These are phyloP conservation scores for Candida incommunis DNA, from an alignment of 805 yeast genomes.

Conservation along the genomic window DNA sequence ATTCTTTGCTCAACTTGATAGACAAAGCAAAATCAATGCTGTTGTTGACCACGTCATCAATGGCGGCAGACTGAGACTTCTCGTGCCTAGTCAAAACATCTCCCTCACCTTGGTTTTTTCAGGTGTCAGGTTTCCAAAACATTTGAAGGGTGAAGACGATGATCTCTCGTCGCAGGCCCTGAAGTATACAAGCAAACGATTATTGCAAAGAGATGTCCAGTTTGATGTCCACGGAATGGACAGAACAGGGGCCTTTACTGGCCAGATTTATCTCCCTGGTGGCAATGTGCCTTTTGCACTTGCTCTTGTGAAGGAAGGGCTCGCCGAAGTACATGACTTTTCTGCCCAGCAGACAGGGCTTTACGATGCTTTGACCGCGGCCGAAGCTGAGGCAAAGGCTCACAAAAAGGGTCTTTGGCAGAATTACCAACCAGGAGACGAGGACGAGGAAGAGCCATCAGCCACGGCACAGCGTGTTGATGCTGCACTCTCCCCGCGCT, in stretches of 20 bases:
- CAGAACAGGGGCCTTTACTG: slow-evolving; percentile 69
- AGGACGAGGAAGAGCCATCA: slow-evolving; percentile 10
- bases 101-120: slow-evolving; percentile 61
- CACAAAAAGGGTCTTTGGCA: slow-evolving; percentile 55
- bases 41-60: slow-evolving; percentile 59
- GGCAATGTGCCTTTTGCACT: slow-evolving; percentile 28
- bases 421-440: slow-evolving; percentile 32
- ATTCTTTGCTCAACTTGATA: slow-evolving; percentile 53
- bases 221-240: slow-evolving; percentile 58
- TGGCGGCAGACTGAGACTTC: slow-evolving; percentile 53
- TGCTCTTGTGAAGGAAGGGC: slow-evolving; percentile 45
- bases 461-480: slow-evolving; percentile 9
- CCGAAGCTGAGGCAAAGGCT: slow-evolving; percentile 47
- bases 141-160: slow-evolving; percentile 24
- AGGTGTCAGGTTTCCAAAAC: slow-evolving; percentile 41
- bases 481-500: slow-evolving; percentile 4
- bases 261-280: slow-evolving; percentile 41
- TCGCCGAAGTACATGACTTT: slow-evolving; percentile 47
- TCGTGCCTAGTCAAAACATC: slow-evolving; percentile 57
- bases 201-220: slow-evolving; percentile 60
- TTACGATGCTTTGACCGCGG: slow-evolving; percentile 38
- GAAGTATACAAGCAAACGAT: slow-evolving; percentile 36
- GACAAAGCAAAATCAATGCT: slow-evolving; percentile 50
- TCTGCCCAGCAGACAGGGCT: slow-evolving; percentile 47
- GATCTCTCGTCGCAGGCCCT: slow-evolving; percentile 27